phyloP scores from a whole-genome alignment of 2,329 filamentous ascomycete genomes.

The Teratosphaeria pseudoeucalypti region DNA sequence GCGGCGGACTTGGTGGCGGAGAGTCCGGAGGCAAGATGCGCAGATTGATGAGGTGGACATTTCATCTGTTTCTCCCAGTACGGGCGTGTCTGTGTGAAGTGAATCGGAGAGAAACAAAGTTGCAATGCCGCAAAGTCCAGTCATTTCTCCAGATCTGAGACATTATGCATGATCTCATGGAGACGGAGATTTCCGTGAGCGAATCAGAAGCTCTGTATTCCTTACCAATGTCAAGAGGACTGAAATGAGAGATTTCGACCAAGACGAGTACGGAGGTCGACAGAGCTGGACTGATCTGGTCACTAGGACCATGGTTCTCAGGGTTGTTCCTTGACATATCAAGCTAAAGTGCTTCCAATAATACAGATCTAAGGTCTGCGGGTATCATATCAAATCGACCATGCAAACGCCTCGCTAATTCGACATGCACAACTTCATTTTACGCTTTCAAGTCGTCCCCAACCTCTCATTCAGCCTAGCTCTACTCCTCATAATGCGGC shows the following conservation, averaged over 20 bases:
- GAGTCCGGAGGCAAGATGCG: slow-evolving; percentile 14
- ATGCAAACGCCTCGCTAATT: background rate
- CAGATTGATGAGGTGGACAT: slow-evolving; percentile 17
- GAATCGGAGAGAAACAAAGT: background rate
- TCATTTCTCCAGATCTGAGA: background rate
- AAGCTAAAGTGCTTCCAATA: background rate
- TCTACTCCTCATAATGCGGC: slow-evolving; percentile 15
- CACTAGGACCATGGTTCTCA: no score
- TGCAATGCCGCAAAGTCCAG: background rate
- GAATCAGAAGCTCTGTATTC: background rate
- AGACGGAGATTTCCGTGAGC: background rate
- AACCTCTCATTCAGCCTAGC: no score
- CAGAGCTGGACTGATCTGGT: background rate
- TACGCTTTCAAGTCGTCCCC: background rate
- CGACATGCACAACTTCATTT: background rate
- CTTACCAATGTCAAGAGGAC: no score
- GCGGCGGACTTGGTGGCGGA: slow-evolving; percentile 8
- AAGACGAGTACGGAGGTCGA: background rate
- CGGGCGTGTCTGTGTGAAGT: background rate
- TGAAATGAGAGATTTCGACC: background rate
- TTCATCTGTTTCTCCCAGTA: background rate
- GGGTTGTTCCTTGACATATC: background rate
- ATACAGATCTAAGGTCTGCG: background rate
- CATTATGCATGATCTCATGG: slow-evolving; percentile 2
- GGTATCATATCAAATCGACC: background rate